Evolutionary conservation across 306 rosid species (phyloP).

Genomic region (Fragaria vesca): DNA sequence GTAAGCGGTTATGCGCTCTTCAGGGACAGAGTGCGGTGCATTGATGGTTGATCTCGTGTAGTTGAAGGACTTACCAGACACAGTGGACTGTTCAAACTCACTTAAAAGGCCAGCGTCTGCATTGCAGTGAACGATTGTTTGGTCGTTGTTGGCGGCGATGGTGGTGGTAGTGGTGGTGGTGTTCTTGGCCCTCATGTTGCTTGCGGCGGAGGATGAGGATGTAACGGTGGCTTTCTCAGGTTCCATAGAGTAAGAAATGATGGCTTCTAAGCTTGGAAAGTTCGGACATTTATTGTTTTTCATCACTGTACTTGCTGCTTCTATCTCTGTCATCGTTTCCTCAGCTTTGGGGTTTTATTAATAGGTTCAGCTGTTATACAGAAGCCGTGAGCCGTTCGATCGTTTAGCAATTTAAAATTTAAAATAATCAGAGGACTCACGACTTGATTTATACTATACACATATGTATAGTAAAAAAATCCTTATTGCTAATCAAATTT

Average conservation of each 20-base stretch:
- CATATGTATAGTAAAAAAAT: too few species aligned
- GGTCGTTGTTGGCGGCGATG: conserved; percentile 16
- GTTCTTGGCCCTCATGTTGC: conserved; percentile 36
- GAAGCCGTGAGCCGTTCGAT: too few species aligned
- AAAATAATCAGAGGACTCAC: too few species aligned
- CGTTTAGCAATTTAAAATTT: too few species aligned
- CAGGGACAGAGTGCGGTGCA: conserved; percentile 51
- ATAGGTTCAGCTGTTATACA: too few species aligned
- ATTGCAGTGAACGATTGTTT: conserved; percentile 49
- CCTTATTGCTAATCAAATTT: not conserved
- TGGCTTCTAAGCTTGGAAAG: not conserved
- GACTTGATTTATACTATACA: too few species aligned
- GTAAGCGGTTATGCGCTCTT: conserved; percentile 53
- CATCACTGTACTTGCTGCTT: not conserved
- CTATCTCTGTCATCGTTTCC: conserved; percentile 28
- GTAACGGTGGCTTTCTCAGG: conserved; percentile 25
- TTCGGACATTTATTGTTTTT: not conserved
- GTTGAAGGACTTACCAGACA: conserved; percentile 64
- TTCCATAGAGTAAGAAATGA: conserved; percentile 25
- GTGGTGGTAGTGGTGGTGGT: not conserved
- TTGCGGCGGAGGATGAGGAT: conserved; percentile 48
- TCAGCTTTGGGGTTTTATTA: not conserved
- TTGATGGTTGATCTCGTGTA: conserved; percentile 50
- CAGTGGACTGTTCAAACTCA: conserved; percentile 62
- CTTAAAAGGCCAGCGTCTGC: conserved; percentile 68